These are phyloP conservation scores for Salix caprea DNA, from an alignment of 345 rosid genomes.

Conservation along the genomic window DNA sequence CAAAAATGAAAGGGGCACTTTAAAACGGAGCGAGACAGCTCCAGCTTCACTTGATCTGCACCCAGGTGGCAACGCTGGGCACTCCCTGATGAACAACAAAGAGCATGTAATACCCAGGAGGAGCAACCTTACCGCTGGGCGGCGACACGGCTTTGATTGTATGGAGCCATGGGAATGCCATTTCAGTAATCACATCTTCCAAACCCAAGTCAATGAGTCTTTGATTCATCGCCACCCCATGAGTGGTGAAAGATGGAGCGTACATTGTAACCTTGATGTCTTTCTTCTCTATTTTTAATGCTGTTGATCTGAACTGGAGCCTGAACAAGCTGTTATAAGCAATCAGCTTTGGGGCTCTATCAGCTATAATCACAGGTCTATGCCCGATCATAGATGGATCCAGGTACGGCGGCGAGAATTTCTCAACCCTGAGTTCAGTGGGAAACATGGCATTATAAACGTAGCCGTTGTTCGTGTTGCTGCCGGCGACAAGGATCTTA, in stretches of 20 bases:
- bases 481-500: conserved; percentile 55
- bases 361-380: conserved; percentile 33
- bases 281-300: not conserved
- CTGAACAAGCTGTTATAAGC: conserved; percentile 23
- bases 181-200: conserved; percentile 2
- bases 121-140: conserved; percentile 41
- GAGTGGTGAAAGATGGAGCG: conserved; percentile 68
- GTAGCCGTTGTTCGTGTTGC: conserved; percentile 70
- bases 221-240: conserved; percentile 65
- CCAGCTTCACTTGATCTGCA: conserved; percentile 35
- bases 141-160: conserved; percentile 32
- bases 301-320: conserved; percentile 21
- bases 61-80: conserved; percentile 50
- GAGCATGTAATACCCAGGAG: conserved; percentile 54
- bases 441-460: conserved; percentile 46
- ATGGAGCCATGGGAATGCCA: conserved; percentile 5
- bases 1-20: too few species aligned
- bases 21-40: too few species aligned
- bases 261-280: conserved; percentile 43
- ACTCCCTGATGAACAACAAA: conserved; percentile 49
- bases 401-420: conserved; percentile 70
- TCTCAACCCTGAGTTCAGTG: conserved; percentile 64
- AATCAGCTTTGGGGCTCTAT: conserved; percentile 3
- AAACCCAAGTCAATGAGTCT: conserved; percentile 40
- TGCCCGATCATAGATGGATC: conserved; percentile 26